Conservation (phyloP, 257 asterid species). For the Haberlea rhodopensis region DNA sequence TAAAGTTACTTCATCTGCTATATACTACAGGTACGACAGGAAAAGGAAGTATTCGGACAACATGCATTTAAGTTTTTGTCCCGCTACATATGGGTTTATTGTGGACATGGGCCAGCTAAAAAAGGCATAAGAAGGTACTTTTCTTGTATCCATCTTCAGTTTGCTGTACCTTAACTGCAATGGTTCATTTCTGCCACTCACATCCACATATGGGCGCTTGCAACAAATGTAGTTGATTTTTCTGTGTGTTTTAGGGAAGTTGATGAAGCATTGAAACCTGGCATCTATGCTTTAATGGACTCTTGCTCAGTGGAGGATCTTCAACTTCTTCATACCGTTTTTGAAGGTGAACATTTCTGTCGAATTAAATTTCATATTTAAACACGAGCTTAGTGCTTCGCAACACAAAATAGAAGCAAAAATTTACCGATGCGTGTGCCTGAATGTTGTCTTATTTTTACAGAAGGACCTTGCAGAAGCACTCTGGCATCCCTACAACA, state of each 20-base stretch:
- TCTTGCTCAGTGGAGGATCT: slow-evolving; percentile 74
- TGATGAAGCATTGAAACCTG: slow-evolving; percentile 81
- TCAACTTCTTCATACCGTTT: slow-evolving; percentile 74
- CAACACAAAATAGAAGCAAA: not conserved
- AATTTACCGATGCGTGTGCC: slow-evolving; percentile 13
- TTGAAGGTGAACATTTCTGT: slow-evolving; percentile 62
- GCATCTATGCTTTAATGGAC: slow-evolving; percentile 76
- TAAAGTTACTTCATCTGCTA: slow-evolving; percentile 5
- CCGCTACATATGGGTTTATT: no score
- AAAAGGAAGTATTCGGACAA: slow-evolving; percentile 64
- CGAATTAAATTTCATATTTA: slow-evolving; percentile 10
- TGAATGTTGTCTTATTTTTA: slow-evolving; percentile 4
- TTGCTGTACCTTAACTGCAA: slow-evolving; percentile 3
- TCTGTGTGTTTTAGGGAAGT: slow-evolving; percentile 70
- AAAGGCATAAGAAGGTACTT: slow-evolving; percentile 71
- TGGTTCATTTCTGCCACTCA: slow-evolving; percentile 16
- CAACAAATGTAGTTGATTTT: no score
- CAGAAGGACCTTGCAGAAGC: slow-evolving; percentile 94
- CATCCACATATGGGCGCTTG: not conserved
- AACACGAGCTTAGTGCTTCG: not conserved
- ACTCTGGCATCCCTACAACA: slow-evolving; percentile 62
- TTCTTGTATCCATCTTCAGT: slow-evolving; percentile 14
- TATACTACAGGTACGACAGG: slow-evolving; percentile 68
- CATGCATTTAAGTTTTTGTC: no score
- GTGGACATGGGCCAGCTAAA: slow-evolving; percentile 76